Base-by-base conservation (phyloP, 2,329 filamentous ascomycete genomes). In the Ophiostoma ulmi region DNA sequence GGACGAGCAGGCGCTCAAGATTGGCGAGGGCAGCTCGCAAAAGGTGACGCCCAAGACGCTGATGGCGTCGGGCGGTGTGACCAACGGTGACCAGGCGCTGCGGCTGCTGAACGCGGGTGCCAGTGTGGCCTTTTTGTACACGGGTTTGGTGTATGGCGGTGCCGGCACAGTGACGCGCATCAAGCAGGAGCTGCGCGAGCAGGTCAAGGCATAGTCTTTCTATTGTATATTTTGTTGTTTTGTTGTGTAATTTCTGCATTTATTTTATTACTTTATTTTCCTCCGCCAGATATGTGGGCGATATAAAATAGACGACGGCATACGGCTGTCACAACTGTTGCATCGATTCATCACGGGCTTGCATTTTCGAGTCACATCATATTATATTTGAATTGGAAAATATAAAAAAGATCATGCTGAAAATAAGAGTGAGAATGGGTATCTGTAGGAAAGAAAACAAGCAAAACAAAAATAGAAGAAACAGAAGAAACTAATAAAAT, bases 41-140 rank as follows among this genome's bases (percentile, higher is more conserved):
- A 65, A 64, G 61, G 65, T 35, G 13, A 52, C 76, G 22, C 74
- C 68, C 39, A 97, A 97, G 81, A 89, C 93, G 69, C 91, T 99
- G 72, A 98, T 98, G 78, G 94, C 94, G 0, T 95, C 93, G 0
- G 95, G 95, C 0, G 95, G 95, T 22, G 94, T 99, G 77, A 95
- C 91, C 1, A 94, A 90, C 74, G 95, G 95, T 5, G 85, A 90
- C 73, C 90, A 98, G 80, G 96, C 93, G 10, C 82, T 92, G 17
- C 85, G 91, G 80, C 87, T 94, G 7, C 83, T 98, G 67, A 91
- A 96, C 75, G 93, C 94, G 0, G 95, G 95, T 10, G 95, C 95
- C 0, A 94, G 90, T 75, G 89, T 96, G 17, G 93, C 93, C 1
- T 95, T 97, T 88, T 85, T 97, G 69, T 98, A 98, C 79, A 99